Evolutionary conservation across 2,329 filamentous ascomycete genomes (phyloP), one percentile per base, ranked within the genome.

Genomic region (Clarireedia homoeocarpa): DNA sequence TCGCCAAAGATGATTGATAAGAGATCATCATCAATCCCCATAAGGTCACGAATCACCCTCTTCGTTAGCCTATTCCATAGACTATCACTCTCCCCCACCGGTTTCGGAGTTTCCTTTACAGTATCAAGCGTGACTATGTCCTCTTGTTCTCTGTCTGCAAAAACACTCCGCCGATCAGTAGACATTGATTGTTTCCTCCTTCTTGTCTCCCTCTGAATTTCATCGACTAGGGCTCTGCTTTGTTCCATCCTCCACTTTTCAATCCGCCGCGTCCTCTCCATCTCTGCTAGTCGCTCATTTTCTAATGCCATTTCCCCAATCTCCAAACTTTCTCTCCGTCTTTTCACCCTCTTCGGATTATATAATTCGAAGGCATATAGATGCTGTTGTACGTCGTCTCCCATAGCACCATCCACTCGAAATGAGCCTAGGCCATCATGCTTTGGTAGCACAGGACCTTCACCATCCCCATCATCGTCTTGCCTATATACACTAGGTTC

Each of bases 391-490:
- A 90, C 78, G 45, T 83, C 79, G 1, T 72, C 66, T 2, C 75
- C 75, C 59, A 75, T 67, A 68, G 80, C 73, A 62, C 82, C 67
- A 73, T 89, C 69, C 67, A 89, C 59, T 71, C 77, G 82, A 70
- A 99, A 99, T 6, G 86, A 89, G 4, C 94, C 94, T 47, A 97
- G 73, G 1, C 94, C 94, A 75, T 99, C 91, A 67, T 99, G 94
- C 1, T 85, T 83, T 0, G 94, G 94, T n/a, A 99, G 79, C 2
- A 96, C 82, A 0, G 88, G 84, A 12, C 58, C 59, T 48, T 63
- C 62, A n/a, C 64, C 61, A 20, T 58, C 55, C 9, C 54, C 45
- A 20, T 57, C 56, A 24, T 45, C 56, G 17, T 45, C 46, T 20
- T 61, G 57, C 30, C 61, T 76, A 56, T 67, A 68, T 1, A 66